Evolutionary conservation across 1,284 basidiomycete species (phyloP).

Genomic region (Microbotryum silenes-acaulis): DNA sequence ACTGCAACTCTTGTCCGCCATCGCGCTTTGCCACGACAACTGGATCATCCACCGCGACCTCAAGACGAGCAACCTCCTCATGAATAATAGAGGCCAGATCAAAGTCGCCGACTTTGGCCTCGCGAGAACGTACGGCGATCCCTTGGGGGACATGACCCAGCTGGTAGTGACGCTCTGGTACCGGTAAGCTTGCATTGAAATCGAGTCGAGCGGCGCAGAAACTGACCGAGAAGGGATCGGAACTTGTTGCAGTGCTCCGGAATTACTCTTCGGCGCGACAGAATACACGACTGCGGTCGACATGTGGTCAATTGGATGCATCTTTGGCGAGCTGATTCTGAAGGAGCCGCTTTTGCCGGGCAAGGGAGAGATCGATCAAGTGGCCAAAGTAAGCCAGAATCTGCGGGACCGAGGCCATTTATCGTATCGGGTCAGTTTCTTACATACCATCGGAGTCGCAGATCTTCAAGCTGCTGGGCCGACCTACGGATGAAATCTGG

Average conservation of each 20-base stretch:
- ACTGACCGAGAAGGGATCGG: too few species aligned
- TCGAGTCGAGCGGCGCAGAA: not conserved
- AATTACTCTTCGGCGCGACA: constrained; percentile 84
- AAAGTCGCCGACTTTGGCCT: constrained; percentile 99
- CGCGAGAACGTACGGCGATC: constrained; percentile 89
- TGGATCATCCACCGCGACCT: constrained; percentile 98
- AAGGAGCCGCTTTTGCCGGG: constrained; percentile 93
- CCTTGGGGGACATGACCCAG: constrained; percentile 90
- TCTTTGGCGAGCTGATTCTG: constrained; percentile 90
- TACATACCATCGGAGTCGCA: constrained; percentile 22
- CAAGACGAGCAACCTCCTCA: constrained; percentile 93
- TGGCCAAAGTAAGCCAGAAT: constrained; percentile 57
- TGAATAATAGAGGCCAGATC: constrained; percentile 97
- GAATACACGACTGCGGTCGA: constrained; percentile 94
- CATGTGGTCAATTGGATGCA: constrained; percentile 99
- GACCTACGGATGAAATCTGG: constrained; percentile 78
- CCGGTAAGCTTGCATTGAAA: constrained; percentile 52
- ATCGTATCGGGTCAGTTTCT: not conserved
- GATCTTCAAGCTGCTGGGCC: constrained; percentile 84
- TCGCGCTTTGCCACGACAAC: constrained; percentile 82
- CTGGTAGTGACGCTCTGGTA: constrained; percentile 99
- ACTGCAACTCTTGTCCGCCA: constrained; percentile 86
- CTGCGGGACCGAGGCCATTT: not conserved
- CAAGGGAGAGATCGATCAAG: constrained; percentile 87
- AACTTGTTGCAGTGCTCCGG: constrained; percentile 65